A percentile compares a stretch with the other conserved stretches of the same genome.
Conservation (phyloP, 1,139 yeast genomes). For the Lizanozyma gosingica region DNA sequence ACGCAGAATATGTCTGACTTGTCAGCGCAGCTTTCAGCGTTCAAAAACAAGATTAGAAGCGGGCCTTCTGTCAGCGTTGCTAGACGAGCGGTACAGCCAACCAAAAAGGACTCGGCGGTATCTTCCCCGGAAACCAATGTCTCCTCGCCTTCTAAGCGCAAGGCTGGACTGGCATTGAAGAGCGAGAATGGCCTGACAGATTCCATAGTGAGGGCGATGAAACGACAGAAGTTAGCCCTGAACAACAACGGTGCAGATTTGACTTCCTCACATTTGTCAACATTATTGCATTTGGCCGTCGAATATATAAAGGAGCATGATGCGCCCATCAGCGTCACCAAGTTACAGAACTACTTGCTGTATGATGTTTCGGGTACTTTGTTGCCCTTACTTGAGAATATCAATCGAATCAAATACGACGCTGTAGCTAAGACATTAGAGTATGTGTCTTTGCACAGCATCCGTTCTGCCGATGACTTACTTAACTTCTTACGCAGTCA, state of each 20-base stretch:
- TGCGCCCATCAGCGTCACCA: conserved; percentile 54
- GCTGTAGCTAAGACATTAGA: conserved; percentile 57
- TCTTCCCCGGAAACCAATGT: conserved; percentile 3
- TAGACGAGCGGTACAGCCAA: conserved; percentile 15
- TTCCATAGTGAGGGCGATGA: conserved; percentile 25
- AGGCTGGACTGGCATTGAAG: conserved; percentile 5
- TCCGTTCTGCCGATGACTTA: conserved; percentile 71
- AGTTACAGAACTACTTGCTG: conserved; percentile 51
- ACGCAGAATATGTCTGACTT: conserved; percentile 33
- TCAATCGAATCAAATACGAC: conserved; percentile 67
- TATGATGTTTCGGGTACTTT: conserved; percentile 41
- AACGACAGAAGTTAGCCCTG: conserved; percentile 20
- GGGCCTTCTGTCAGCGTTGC: conserved; percentile 37
- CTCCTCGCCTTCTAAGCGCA: background rate
- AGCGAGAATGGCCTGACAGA: conserved; percentile 10
- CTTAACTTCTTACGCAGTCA: conserved; percentile 68
- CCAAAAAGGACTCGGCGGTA: conserved; percentile 5
- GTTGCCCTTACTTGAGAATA: conserved; percentile 61
- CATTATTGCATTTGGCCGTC: conserved; percentile 79
- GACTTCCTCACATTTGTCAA: conserved; percentile 59
- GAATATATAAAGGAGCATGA: conserved; percentile 72
- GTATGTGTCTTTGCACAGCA: conserved; percentile 83
- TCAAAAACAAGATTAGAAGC: conserved; percentile 38
- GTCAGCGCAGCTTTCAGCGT: conserved; percentile 40
- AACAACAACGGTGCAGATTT: conserved; percentile 11